phyloP scores from a whole-genome alignment of 2,329 filamentous ascomycete genomes.

The Microsporum ferrugineum region DNA sequence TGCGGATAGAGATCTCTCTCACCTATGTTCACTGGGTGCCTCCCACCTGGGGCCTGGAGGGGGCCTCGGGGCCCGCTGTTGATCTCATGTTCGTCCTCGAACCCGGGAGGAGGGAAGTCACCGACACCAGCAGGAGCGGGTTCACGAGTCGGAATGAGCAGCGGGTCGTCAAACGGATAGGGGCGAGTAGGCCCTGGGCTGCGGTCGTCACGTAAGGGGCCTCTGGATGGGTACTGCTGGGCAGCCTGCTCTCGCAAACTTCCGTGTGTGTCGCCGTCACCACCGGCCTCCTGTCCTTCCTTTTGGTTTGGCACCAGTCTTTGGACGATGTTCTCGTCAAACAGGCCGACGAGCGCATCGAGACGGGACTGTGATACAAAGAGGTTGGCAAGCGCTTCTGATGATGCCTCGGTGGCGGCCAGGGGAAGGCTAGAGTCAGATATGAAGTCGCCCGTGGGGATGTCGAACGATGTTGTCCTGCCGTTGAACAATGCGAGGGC shows the following conservation, averaged over 20 bases:
- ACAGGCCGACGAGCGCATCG: conserved; percentile 54
- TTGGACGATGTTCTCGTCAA: conserved; percentile 73
- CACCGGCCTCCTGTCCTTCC: conserved; percentile 9
- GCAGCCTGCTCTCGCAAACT: conserved; percentile 12
- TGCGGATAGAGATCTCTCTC: conserved; percentile 80
- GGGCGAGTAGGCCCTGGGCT: conserved; percentile 53
- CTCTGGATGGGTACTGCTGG: conserved; percentile 36
- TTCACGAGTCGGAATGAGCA: conserved; percentile 47
- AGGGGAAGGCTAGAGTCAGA: conserved; percentile 49
- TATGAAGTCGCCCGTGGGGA: conserved; percentile 63
- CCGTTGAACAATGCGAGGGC: conserved; percentile 71
- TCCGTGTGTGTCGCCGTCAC: background rate
- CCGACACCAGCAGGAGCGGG: conserved; percentile 58
- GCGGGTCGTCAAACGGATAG: conserved; percentile 56
- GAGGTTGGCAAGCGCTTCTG: conserved; percentile 39
- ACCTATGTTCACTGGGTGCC: conserved; percentile 59
- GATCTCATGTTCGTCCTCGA: conserved; percentile 87
- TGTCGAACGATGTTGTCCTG: conserved; percentile 65
- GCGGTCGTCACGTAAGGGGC: conserved; percentile 42
- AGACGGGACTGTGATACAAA: conserved; percentile 67
- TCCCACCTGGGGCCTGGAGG: conserved; percentile 33
- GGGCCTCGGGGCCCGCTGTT: conserved; percentile 51
- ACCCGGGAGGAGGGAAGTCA: conserved; percentile 75
- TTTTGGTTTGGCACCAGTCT: conserved; percentile 54
- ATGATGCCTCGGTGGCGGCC: conserved; percentile 25